These are phyloP conservation scores for Klebsormidium nitens DNA, from an alignment of 139 green algal species.

Conservation along the genomic window DNA sequence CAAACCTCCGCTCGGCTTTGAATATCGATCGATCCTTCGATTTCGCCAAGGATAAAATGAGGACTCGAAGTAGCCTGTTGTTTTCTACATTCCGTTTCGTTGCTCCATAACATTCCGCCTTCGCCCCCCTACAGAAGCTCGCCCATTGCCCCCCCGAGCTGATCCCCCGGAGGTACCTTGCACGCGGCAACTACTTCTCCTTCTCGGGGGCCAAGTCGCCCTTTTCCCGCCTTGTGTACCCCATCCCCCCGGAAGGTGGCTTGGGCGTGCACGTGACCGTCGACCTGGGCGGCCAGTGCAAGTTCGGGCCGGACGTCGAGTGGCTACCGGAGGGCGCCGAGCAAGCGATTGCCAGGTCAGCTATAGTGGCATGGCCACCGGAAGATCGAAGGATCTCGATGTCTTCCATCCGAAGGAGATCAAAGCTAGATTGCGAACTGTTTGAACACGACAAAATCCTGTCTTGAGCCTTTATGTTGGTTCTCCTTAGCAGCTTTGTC, in stretches of 20 bases:
- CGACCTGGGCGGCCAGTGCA: slow-evolving; percentile 62
- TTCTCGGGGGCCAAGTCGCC: slow-evolving; percentile 37
- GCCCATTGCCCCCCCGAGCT: not conserved
- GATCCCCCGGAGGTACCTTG: slow-evolving; percentile 17
- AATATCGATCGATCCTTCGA: too few species aligned
- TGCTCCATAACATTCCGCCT: too few species aligned
- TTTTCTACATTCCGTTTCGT: too few species aligned
- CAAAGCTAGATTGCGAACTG: too few species aligned
- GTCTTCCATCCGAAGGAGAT: too few species aligned
- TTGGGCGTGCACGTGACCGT: slow-evolving; percentile 85
- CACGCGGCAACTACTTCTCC: slow-evolving; percentile 42
- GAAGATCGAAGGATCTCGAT: slow-evolving; percentile 11
- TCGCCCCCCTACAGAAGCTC: not conserved
- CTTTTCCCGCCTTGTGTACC: slow-evolving; percentile 79
- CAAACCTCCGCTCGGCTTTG: too few species aligned
- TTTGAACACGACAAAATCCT: too few species aligned
- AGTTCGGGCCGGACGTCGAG: slow-evolving; percentile 90
- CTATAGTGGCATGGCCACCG: not conserved
- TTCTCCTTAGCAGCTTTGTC: too few species aligned
- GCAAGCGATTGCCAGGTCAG: too few species aligned
- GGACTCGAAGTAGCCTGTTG: too few species aligned
- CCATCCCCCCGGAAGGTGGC: slow-evolving; percentile 67
- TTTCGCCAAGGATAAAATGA: too few species aligned
- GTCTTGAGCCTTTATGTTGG: too few species aligned
- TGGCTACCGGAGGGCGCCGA: slow-evolving; percentile 56